Base-by-base conservation (phyloP, 192 early-diverging fungal species). In the Spizellomyces punctatus region DNA sequence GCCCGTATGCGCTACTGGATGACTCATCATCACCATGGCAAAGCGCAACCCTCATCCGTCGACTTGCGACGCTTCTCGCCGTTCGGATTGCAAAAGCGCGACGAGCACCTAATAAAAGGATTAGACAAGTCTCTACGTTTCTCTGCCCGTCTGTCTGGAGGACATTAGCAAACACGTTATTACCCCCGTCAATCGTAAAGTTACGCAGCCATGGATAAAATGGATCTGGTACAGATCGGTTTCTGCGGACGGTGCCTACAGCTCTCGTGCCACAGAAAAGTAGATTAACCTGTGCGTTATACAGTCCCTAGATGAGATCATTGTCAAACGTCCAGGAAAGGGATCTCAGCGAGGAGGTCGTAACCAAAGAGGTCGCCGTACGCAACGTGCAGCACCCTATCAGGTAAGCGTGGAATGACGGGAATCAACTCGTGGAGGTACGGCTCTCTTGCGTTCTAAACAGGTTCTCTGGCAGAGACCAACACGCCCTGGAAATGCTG, bases 301-400 rank as follows among this genome's bases (percentile, higher is more conserved):
- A 56, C 54, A 56, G 54, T 19, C n/a, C 22, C 54, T 56, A 56
- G 54, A 56, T 56, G 54, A 56, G 6, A 56, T 56, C 22, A 56
- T 56, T 22, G 22, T 7, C 54, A 56, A 19, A 56, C n/a, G 7
- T 22, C 54, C 54, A 56, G 22, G 22, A 56, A 56, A 22, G 27
- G 27, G 27, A 36, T 36, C 27, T 36, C 54, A 56, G 22, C 54
- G n/a, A 56, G 54, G n/a, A 56, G 54, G n/a, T 7, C n/a, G 54
- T 22, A 7, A 7, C n/a, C n/a, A 22, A 19, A 22, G n/a, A 19
- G 54, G 54, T 19, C n/a, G 22, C n/a, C 22, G n/a, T n/a, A 56
- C n/a, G 54, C n/a, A 22, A 56, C 54, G 54, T 19, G 54, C 54
- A 56, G 54, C 54, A 56, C 54, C 54, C n/a, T 56, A 56, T 56